Evolutionary conservation across 345 rosid genomes (phyloP), one percentile per base, ranked within the genome.

Genomic region (Aegle marmelos): DNA sequence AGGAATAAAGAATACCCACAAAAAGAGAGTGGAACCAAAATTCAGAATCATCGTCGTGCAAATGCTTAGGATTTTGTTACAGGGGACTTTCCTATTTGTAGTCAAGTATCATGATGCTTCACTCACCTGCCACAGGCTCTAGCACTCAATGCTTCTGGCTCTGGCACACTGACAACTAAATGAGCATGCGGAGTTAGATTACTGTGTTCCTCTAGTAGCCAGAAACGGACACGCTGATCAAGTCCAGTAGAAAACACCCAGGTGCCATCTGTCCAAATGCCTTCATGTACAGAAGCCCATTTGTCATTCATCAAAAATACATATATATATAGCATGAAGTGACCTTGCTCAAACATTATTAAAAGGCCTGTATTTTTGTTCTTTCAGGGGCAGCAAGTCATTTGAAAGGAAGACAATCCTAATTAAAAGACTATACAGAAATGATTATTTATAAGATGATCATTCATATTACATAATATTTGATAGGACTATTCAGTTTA

Each of bases 211-310:
- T 86, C 81, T 25, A 89, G 78, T 53, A 63, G 83, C 98, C 98
- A 96, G 83, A 95, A 94, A 76, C 98, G 82, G 69, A 96, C 82
- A 9, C 99, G 95, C 85, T 94, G 98, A 89, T 96, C 99, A 83
- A 96, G 98, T 73, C 99, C 98, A n/a, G 98, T 86, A 4, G 97
- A 94, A 76, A 96, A 92, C 57, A 94, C 89, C 98, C 98, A 94
- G n/a, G 70, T 86, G 58, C 86, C 87, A 69, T 94, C 97, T 41
- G 97, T 92, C 98, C 99, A 94, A 83, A 94, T 85, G 31, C 98
- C 99, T 96, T 82, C 66, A 82, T 45, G 31, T 67, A 62, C 82
- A 75, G 63, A 48, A 76, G 62, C 70, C 67, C 56, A 80, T 76
- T 65, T 74, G 82, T 70, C 78, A 73, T 59, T 21, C 74, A 61